These are phyloP conservation scores for Cenchrus fungigraminus DNA, from an alignment of 176 grass and related monocot genomes.

Conservation along the genomic window DNA sequence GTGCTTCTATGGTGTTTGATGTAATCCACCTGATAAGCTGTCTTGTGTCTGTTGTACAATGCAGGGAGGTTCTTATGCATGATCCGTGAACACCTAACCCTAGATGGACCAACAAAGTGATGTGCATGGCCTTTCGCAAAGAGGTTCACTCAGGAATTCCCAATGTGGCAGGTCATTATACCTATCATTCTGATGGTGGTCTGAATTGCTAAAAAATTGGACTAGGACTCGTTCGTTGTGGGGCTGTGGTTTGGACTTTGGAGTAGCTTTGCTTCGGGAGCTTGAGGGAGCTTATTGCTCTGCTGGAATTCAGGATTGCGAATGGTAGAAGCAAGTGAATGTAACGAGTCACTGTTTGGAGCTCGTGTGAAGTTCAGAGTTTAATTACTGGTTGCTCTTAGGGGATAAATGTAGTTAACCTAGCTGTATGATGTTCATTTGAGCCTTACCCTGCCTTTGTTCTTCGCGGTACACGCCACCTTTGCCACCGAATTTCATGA, in stretches of 20 bases:
- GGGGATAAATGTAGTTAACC: neutral
- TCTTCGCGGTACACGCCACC: neutral
- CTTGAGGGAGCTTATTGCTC: slow-evolving; percentile 16
- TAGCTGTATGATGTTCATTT: neutral
- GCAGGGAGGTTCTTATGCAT: too few species aligned
- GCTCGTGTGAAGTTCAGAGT: neutral
- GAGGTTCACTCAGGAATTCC: too few species aligned
- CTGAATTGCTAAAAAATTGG: neutral
- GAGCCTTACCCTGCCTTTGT: neutral
- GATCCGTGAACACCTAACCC: too few species aligned
- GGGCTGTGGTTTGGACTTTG: neutral
- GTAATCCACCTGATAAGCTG: too few species aligned
- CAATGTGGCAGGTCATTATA: too few species aligned
- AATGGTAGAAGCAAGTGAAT: neutral
- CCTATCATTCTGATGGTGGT: too few species aligned
- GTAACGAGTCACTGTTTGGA: neutral
- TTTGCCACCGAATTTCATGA: neutral
- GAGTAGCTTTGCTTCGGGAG: neutral
- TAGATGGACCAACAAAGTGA: too few species aligned
- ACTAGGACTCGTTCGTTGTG: neutral
- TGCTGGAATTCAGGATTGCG: neutral
- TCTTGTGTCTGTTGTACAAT: too few species aligned
- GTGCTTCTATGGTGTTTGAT: too few species aligned
- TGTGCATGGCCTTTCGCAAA: too few species aligned
- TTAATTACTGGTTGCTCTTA: neutral